Evolutionary conservation across 306 rosid species (phyloP), one percentile per base, ranked within the genome.

Genomic region (Spatholobus suberectus): DNA sequence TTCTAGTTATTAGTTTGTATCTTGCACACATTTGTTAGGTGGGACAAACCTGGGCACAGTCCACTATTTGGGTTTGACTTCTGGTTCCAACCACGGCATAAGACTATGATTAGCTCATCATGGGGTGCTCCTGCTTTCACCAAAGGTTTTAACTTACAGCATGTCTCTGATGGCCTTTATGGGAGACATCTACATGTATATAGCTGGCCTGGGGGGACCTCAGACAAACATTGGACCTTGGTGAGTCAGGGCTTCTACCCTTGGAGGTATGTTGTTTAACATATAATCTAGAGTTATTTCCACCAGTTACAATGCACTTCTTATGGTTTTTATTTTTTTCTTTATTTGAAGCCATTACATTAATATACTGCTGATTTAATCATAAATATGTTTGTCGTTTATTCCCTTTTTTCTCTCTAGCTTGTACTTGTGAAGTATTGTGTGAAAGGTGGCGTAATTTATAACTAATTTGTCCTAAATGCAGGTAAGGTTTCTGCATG

Each of bases 121-220:
- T 93, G 96, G 96, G 97, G 97, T 43, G 94, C 96, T 77, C 97
- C 97, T 58, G 70, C 97, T 69, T 90, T 93, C 82, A 87, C 91
- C 21, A 86, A 85, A 81, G 96, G 96, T 59, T 93, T 93, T 51
- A 51, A 86, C 87, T 89, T 70, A 38, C 89, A 93, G 49, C 86
- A 91, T 72, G 91, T 93, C 15, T 54, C 90, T 12, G 89, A 93
- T 81, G 97, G 97, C 44, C 76, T 86, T 0, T 93, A 93, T n/a
- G 96, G 96, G 75, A 93, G 89, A 79, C 92, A 91, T 87, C 92
- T 93, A 13, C 79, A 90, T 65, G 97, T 91, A 21, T 91, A 89
- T 82, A 88, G 86, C 85, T 93, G 97, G 97, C 95, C 95, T 1
- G 94, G 79, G 6, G 92, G 97, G 94, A 93, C 80, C 81, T 91